Evolutionary conservation across 805 yeast species (phyloP), one percentile per base, ranked within the genome.

Genomic region (Suhomyces sp.): DNA sequence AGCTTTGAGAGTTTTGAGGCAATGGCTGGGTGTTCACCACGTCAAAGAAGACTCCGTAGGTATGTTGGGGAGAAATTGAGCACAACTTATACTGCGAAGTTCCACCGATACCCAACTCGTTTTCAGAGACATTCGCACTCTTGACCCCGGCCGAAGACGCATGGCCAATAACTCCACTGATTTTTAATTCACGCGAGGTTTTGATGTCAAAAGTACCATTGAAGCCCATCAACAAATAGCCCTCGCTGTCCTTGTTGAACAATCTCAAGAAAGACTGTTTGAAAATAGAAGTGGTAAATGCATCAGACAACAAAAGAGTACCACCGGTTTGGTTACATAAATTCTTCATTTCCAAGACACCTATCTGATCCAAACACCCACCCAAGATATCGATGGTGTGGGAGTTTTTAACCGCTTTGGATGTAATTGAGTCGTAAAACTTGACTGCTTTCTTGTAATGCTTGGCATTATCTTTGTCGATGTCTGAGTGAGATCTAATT

Each of bases 341-440:
- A 53, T 85, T 78, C 72, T 90, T 87, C 97, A 92, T 92, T 75
- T 92, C 98, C 61, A 84, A 85, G 77, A 92, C 82, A 66, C 98
- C 98, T 53, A 91, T 86, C 78, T 92, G 98, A 73, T 92, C 98
- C 68, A 89, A 90, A 74, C 97, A 89, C 56, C 97, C 97, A 27
- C 96, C 96, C 71, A 89, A 91, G 46, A 92, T 82, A 69, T 92
- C 97, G 53, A 92, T 84, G 25, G 93, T 82, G 63, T 89, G 96
- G 13, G 90, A 88, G 59, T 79, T 78, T 46, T 93, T 81, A 35
- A 89, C 89, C 1, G 68, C 69, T 58, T 85, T 86, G 43, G 82
- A 79, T 37, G 96, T 87, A 45, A 92, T 67, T 37, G 77, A 73
- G 56, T 87, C 92, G 69, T 91, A 92, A 64, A 83, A 91, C 68